phyloP scores from a whole-genome alignment of 768 basidiomycete species.

The Steccherinum ochraceum region DNA sequence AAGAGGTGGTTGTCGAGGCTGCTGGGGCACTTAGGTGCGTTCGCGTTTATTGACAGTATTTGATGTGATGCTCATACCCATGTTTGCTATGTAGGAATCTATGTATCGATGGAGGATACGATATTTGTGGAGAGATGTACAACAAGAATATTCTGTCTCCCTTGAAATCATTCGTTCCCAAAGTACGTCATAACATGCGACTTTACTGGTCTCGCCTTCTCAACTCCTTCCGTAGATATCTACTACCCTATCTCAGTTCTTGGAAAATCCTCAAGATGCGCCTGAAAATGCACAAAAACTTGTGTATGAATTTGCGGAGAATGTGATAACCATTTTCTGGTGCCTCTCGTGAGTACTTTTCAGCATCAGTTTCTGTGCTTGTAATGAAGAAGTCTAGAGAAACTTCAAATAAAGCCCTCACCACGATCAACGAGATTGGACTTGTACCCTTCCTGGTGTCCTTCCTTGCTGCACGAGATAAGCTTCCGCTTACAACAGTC shows the following conservation, averaged over 20 bases:
- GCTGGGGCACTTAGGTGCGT: slow-evolving; percentile 79
- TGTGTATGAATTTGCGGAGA: slow-evolving; percentile 85
- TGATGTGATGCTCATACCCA: background rate
- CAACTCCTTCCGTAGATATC: slow-evolving; percentile 64
- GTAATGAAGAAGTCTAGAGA: slow-evolving; percentile 46
- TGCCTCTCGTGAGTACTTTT: slow-evolving; percentile 79
- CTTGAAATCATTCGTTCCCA: slow-evolving; percentile 68
- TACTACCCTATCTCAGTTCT: slow-evolving; percentile 57
- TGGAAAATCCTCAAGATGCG: slow-evolving; percentile 52
- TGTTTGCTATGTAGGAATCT: slow-evolving; percentile 55
- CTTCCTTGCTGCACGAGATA: slow-evolving; percentile 70
- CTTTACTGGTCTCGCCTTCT: too few species aligned
- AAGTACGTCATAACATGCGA: slow-evolving; percentile 40
- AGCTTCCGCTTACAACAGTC: slow-evolving; percentile 64
- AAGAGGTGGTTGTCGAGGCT: slow-evolving; percentile 89
- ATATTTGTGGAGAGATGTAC: slow-evolving; percentile 95
- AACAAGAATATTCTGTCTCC: slow-evolving; percentile 89
- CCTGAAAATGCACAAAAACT: slow-evolving; percentile 68
- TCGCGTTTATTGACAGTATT: too few species aligned
- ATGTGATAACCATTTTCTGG: slow-evolving; percentile 90
- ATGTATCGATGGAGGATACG: slow-evolving; percentile 92
- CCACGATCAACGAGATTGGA: slow-evolving; percentile 75
- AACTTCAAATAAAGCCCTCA: slow-evolving; percentile 88
- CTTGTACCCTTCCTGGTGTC: slow-evolving; percentile 84
- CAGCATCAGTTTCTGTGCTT: background rate